Evolutionary conservation across 495 filamentous ascomycete genomes (phyloP), one percentile per base, ranked within the genome.

Genomic region (Tuber microsphaerosporum): DNA sequence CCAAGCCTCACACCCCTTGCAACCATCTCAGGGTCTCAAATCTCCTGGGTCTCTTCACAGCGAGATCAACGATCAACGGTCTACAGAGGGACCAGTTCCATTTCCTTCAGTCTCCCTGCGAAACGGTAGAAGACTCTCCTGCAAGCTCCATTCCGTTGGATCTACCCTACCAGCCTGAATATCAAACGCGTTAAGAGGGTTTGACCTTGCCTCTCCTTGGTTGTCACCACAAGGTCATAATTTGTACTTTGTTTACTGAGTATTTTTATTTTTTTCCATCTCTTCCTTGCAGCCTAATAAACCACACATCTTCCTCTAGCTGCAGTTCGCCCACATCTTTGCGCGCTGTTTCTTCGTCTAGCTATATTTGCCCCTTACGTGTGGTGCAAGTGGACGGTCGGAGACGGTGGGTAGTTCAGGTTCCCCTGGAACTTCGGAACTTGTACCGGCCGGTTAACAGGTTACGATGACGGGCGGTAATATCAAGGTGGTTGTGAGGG

Each of bases 401-500:
- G 76, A 70, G 75, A 44, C 70, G n/a, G 61, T 73, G 70, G 75
- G 69, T 39, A 45, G 73, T 43, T 77, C 78, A 34, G 69, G 34
- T 56, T 43, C 51, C 75, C 41, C 70, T 73, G 75, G 77, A 71
- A 71, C 56, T 46, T 65, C 46, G 71, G 73, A 65, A 61, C 65
- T 73, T 75, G 70, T 26, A 73, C 76, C 73, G 70, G 56, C 26
- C 14, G 31, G 56, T 31, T 65, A 31, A 65, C 56, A 34, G 17
- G 26, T 26, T 65, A 34, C 73, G 71, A 79, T 70, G 69, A 92
- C 91, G 74, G 94, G 92, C 84, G 95, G 95, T 85, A 99, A 99
- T 84, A 99, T 99, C 84, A 99, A 98, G 92, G 95, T 99, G 86
- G 95, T 99, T 88, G 95, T 99, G 86, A 89, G 95, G 85, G 88